These are phyloP conservation scores for Eucalyptus microcorys DNA, from an alignment of 345 rosid species.

Conservation along the genomic window DNA sequence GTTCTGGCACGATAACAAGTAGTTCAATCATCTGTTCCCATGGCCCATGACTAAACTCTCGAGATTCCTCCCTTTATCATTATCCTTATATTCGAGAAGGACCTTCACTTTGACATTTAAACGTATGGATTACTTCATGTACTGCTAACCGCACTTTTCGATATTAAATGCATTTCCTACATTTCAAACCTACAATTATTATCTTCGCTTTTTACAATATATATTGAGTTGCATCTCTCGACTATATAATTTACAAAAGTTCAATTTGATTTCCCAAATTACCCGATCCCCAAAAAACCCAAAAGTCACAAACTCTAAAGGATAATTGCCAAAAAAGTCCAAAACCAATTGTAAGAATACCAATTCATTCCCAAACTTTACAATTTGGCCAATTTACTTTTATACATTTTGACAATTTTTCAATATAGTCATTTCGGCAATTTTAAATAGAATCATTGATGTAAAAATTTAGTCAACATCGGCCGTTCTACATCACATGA, in stretches of 20 bases:
- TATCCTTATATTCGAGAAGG: neutral
- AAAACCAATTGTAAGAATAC: rapidly evolving
- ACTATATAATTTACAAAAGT: neutral
- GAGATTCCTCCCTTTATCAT: neutral
- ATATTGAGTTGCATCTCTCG: neutral
- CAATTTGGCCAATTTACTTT: rapidly evolving
- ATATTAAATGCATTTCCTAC: neutral
- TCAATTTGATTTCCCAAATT: neutral
- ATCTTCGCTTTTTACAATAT: neutral
- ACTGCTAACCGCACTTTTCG: neutral
- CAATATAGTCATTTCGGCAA: rapidly evolving
- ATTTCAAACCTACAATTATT: neutral
- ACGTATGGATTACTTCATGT: neutral
- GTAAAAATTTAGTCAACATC: rapidly evolving
- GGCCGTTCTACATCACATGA: rapidly evolving
- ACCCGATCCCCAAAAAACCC: neutral
- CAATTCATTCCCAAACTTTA: neutral
- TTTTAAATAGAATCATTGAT: rapidly evolving
- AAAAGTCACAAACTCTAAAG: neutral
- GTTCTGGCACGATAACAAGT: neutral
- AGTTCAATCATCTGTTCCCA: neutral
- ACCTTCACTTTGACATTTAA: neutral
- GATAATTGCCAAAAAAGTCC: neutral
- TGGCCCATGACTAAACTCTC: neutral
- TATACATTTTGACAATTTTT: neutral